Evolutionary conservation across 1,139 yeast genomes (phyloP).

Genomic region (Debaryomyces subglobosus): DNA sequence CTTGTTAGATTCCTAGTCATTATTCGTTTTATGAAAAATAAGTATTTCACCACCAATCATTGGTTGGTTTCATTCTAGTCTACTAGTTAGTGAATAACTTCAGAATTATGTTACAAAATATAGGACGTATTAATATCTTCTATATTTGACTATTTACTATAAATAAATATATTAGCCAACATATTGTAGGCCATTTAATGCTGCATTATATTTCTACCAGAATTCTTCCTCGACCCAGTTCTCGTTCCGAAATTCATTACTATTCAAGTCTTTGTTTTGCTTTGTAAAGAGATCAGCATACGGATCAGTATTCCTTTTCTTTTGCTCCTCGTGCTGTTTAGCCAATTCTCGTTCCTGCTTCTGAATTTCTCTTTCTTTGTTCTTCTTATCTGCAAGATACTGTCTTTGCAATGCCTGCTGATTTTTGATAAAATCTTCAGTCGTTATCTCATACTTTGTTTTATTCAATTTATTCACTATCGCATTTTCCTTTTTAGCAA

Average conservation of each 20-base stretch:
- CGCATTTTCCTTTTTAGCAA: conserved; percentile 63
- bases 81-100: background rate
- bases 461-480: conserved; percentile 67
- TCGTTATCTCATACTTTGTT: conserved; percentile 52
- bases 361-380: conserved; percentile 32
- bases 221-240: conserved; percentile 72
- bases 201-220: conserved; percentile 32
- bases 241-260: conserved; percentile 58
- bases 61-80: background rate
- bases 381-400: conserved; percentile 37
- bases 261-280: conserved; percentile 48
- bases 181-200: background rate
- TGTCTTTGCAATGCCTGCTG: conserved; percentile 43
- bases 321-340: conserved; percentile 28
- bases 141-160: conserved; percentile 7
- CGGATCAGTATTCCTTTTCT: conserved; percentile 44
- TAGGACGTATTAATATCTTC: conserved; percentile 2
- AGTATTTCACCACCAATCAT: conserved; percentile 1
- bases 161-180: background rate
- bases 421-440: conserved; percentile 55
- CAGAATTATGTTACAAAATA: conserved; percentile 5
- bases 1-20: background rate
- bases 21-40: background rate
- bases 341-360: conserved; percentile 28
- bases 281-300: conserved; percentile 62